Evolutionary conservation across 2,329 filamentous ascomycete species (phyloP).

Genomic region (Cladosporium velox): DNA sequence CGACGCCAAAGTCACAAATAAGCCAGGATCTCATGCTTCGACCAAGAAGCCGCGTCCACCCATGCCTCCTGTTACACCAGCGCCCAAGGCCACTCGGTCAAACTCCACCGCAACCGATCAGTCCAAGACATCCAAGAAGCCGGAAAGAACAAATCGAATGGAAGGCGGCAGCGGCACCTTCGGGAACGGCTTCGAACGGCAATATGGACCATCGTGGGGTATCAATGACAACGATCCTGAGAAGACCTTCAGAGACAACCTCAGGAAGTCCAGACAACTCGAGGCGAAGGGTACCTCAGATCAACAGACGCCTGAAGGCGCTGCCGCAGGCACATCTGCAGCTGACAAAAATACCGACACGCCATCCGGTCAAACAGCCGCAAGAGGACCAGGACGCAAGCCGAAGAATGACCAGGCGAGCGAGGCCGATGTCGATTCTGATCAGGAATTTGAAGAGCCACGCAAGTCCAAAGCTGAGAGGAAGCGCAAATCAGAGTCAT

Average conservation of each 20-base stretch:
- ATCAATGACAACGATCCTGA: neutral
- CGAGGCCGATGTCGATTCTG: neutral
- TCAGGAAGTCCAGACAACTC: neutral
- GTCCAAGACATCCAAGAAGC: neutral
- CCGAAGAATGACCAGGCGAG: neutral
- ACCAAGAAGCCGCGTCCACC: neutral
- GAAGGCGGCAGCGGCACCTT: no score
- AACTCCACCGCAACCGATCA: neutral
- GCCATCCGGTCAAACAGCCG: neutral
- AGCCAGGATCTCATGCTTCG: neutral
- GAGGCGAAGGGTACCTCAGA: neutral
- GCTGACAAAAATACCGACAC: neutral
- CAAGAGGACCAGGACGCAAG: neutral
- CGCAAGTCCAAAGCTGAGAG: neutral
- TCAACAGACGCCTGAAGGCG: neutral
- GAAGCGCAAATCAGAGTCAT: neutral
- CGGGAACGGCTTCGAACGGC: no score
- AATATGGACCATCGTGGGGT: no score
- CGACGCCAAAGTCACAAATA: neutral
- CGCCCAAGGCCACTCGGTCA: neutral
- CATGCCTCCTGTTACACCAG: no score
- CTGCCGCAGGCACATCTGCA: neutral
- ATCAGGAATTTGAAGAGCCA: neutral
- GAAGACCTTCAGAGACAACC: no score
- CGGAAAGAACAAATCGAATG: neutral